Base-by-base conservation (phyloP, 1,284 basidiomycete species). In the Fistulina hepatica region DNA sequence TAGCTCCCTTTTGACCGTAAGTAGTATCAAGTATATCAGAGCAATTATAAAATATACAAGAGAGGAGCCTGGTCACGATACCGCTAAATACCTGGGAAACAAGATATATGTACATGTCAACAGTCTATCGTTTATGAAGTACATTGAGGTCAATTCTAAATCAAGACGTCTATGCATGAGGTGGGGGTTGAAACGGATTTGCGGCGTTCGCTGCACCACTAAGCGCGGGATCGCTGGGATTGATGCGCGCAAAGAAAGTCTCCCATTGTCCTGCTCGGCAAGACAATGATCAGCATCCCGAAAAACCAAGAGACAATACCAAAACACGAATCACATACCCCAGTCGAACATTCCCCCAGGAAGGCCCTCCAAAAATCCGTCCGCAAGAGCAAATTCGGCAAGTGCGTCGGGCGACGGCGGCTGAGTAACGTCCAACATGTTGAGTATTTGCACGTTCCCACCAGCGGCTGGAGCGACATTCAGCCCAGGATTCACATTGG, bases 331-430 rank as follows among this genome's bases (percentile, higher is more conserved):
- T 28, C 15, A 68, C 76, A 52, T 47, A 83, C 81, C 72, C 82
- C 83, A 92, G 57, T 91, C 83, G 59, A 89, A 89, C 71, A 86
- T 86, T 17, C 73, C 72, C n/a, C 76, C 77, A 11, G 88, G 88
- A 33, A 91, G 71, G 1, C 81, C 80, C 48, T 88, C 83, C 52
- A 92, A 60, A 44, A 86, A 72, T 20, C 70, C 71, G 55, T 90
- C 83, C n/a, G 75, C 70, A 56, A 74, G 63, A 21, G 74, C 70
- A 49, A 72, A 68, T 40, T 79, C 73, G 42, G 74, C 72, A 43
- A 83, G 55, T 21, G 68, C 67, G 45, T 62, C 65, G 26, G 64
- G 63, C 38, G 33, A 34, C 16, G 30, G 10, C 34, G 65, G 63
- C 43, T 69, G 69, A 13, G 71, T 64, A 4, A 64, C 69, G 49